Conservation (phyloP, 106 monocot species). For the Cymbidium sinense region DNA sequence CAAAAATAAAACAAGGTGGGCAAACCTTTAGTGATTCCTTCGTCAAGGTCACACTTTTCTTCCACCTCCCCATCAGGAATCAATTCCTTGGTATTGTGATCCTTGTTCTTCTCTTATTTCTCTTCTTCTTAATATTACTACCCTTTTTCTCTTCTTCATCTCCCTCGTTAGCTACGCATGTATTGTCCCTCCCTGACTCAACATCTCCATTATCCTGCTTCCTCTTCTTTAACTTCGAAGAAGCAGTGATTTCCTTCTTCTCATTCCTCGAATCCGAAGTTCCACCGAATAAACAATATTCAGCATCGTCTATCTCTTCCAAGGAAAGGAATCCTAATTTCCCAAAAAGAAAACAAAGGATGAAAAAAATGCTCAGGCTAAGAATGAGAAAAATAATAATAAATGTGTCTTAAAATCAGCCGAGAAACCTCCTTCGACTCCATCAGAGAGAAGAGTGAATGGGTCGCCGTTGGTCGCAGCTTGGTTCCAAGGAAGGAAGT, state of each 20-base stretch:
- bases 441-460: slow-evolving; percentile 39
- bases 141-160: slow-evolving; percentile 12
- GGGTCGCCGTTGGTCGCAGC: slow-evolving; percentile 38
- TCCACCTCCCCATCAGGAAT: neutral
- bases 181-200: slow-evolving; percentile 7
- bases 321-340: slow-evolving; percentile 68
- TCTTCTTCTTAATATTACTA: slow-evolving; percentile 12
- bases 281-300: slow-evolving; percentile 46
- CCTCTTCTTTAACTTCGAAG: slow-evolving; percentile 36
- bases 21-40: slow-evolving; percentile 20
- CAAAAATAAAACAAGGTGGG: slow-evolving; percentile 3
- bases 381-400: neutral
- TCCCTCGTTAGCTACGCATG: slow-evolving; percentile 3
- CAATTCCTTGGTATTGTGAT: slow-evolving; percentile 20
- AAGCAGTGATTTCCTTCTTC: neutral
- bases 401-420: neutral
- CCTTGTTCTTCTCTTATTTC: slow-evolving; percentile 26
- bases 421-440: slow-evolving; percentile 61
- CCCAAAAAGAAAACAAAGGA: neutral
- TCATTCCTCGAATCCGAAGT: slow-evolving; percentile 2
- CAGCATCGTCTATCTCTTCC: slow-evolving; percentile 87
- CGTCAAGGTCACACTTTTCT: neutral
- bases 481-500: slow-evolving; percentile 35
- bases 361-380: too few relatives aligned
- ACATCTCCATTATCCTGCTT: slow-evolving; percentile 17